These are phyloP conservation scores for Beauveria sp. DNA, from an alignment of 2,329 filamentous ascomycete species.

Conservation along the genomic window DNA sequence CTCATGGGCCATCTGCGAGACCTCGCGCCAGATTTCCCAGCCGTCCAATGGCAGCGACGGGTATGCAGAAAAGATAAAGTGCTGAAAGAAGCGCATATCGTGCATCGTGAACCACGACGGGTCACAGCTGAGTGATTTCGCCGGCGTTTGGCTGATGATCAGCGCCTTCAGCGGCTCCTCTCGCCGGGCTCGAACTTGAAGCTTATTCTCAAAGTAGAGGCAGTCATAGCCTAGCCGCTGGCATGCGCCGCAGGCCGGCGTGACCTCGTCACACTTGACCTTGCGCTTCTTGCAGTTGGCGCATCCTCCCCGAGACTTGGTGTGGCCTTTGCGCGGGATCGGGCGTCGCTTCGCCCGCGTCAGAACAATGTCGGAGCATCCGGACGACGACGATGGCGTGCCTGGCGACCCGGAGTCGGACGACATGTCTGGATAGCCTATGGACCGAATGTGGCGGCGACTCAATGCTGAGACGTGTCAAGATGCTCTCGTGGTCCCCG, in stretches of 20 bases:
- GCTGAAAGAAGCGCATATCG: constrained; percentile 46
- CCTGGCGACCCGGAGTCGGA: not conserved
- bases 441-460: too few relatives aligned
- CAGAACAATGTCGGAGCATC: not conserved
- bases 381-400: constrained; percentile 1
- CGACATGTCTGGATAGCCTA: constrained; percentile 1
- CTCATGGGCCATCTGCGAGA: constrained; percentile 29
- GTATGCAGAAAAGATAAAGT: constrained; percentile 41
- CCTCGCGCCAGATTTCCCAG: constrained; percentile 28
- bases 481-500: not conserved
- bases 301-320: constrained; percentile 27
- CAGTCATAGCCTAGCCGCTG: constrained; percentile 28
- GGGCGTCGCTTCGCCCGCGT: constrained; percentile 19
- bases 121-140: constrained; percentile 15
- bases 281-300: constrained; percentile 29
- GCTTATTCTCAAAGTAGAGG: constrained; percentile 20
- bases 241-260: constrained; percentile 29
- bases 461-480: not conserved
- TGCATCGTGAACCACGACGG: constrained; percentile 29
- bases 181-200: not conserved
- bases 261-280: constrained; percentile 36
- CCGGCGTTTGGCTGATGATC: not conserved
- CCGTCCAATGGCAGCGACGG: constrained; percentile 31
- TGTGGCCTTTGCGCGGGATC: constrained; percentile 28
- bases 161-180: not conserved